A percentile compares a stretch with the other conserved stretches of the same genome.
Conservation (phyloP, 768 basidiomycete species). For the Boletus subcaerulescens region DNA sequence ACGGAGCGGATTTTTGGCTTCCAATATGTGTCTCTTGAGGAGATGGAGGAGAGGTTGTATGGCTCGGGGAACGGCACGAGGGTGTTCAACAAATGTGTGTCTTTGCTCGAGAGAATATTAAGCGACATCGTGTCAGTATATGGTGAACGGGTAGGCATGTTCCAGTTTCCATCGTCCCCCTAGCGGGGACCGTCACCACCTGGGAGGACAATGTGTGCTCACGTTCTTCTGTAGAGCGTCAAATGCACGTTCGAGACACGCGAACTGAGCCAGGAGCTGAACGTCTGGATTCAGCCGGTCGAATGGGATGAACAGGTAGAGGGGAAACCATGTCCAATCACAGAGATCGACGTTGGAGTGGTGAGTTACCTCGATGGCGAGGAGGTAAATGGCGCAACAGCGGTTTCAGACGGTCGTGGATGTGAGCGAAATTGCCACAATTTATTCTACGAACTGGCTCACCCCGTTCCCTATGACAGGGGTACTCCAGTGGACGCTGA, state of each 20-base stretch:
- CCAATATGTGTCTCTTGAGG: slow-evolving; percentile 83
- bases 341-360: slow-evolving; percentile 54
- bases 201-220: neutral
- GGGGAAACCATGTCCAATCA: slow-evolving; percentile 42
- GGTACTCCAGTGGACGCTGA: slow-evolving; percentile 58
- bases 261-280: slow-evolving; percentile 41
- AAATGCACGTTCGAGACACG: slow-evolving; percentile 60
- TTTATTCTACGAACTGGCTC: neutral
- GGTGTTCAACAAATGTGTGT: slow-evolving; percentile 74
- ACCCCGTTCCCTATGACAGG: slow-evolving; percentile 39
- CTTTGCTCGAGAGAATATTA: slow-evolving; percentile 64
- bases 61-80: slow-evolving; percentile 56
- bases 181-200: neutral
- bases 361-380: slow-evolving; percentile 43
- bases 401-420: slow-evolving; percentile 15
- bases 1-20: slow-evolving; percentile 87
- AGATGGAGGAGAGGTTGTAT: slow-evolving; percentile 84
- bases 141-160: slow-evolving; percentile 56
- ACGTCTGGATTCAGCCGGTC: slow-evolving; percentile 66
- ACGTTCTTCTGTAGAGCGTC: slow-evolving; percentile 42
- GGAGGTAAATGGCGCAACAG: slow-evolving; percentile 39
- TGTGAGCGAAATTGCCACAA: slow-evolving; percentile 12
- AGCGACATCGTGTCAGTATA: slow-evolving; percentile 57
- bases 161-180: neutral
- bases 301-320: slow-evolving; percentile 40